These are phyloP conservation scores for Chrysanthemum seticuspe DNA, from an alignment of 129 eudicot genomes.

Conservation along the genomic window DNA sequence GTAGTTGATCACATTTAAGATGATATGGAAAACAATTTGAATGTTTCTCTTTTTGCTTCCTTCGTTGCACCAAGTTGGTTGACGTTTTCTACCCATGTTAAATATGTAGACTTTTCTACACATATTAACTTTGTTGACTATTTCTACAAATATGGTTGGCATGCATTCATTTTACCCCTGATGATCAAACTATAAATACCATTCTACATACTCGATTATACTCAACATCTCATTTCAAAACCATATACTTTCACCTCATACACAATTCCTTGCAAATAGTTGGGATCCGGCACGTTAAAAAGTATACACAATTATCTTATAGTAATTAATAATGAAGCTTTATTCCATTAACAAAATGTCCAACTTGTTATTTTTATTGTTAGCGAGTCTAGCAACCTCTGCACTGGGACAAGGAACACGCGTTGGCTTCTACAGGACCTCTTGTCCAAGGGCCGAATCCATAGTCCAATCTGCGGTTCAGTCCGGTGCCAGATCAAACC, in stretches of 20 bases:
- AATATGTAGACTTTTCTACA: too few relatives aligned
- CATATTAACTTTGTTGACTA: too few relatives aligned
- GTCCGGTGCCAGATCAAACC: background rate
- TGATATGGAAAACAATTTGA: too few relatives aligned
- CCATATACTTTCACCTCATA: too few relatives aligned
- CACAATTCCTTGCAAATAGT: too few relatives aligned
- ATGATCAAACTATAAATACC: background rate
- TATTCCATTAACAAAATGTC: background rate
- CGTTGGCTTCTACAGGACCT: constrained; percentile 28
- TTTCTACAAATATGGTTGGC: too few relatives aligned
- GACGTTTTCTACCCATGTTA: too few relatives aligned
- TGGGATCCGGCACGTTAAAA: too few relatives aligned
- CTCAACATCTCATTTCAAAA: background rate
- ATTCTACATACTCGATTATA: background rate
- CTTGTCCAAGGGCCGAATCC: constrained; percentile 11
- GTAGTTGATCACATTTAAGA: too few relatives aligned
- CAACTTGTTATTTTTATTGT: background rate
- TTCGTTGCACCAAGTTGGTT: too few relatives aligned
- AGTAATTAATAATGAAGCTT: background rate
- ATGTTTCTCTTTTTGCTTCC: too few relatives aligned
- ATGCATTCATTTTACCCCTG: too few relatives aligned
- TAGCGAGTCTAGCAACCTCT: background rate
- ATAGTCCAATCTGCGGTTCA: constrained; percentile 8
- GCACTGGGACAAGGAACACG: constrained; percentile 29
- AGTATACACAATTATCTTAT: background rate